phyloP scores from a whole-genome alignment of 208 protist genomes.

The Trypanosoma vivax region DNA sequence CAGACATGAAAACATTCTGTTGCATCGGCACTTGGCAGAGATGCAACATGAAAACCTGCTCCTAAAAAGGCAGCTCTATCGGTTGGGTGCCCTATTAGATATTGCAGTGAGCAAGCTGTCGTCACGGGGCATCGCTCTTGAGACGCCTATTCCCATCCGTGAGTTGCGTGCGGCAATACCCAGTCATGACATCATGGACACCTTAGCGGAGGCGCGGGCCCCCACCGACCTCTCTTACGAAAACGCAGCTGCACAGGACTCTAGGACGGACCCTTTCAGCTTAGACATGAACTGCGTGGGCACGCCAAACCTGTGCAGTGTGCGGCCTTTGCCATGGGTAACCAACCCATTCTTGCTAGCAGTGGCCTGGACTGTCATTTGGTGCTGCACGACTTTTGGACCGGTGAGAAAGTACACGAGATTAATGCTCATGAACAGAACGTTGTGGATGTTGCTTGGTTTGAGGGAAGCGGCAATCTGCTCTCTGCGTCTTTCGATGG shows the following conservation, averaged over 20 bases:
- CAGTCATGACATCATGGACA: slow-evolving; percentile 23
- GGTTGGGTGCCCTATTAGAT: slow-evolving; percentile 71
- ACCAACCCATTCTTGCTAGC: slow-evolving; percentile 56
- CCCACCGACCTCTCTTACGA: slow-evolving; percentile 13
- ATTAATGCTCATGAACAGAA: slow-evolving; percentile 66
- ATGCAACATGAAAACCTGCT: slow-evolving; percentile 70
- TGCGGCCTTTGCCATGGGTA: slow-evolving; percentile 64
- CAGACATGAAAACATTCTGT: slow-evolving; percentile 63
- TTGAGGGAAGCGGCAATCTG: slow-evolving; percentile 61
- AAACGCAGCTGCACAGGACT: slow-evolving; percentile 10
- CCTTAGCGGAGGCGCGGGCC: slow-evolving; percentile 18
- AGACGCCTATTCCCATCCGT: slow-evolving; percentile 73
- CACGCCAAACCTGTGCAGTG: slow-evolving; percentile 80
- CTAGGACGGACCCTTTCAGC: slow-evolving; percentile 49
- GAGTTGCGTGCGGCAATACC: slow-evolving; percentile 53
- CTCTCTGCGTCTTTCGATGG: slow-evolving; percentile 81
- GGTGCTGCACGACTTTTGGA: slow-evolving; percentile 77
- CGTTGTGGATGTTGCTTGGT: slow-evolving; percentile 71
- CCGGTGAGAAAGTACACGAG: slow-evolving; percentile 56
- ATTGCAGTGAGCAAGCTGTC: slow-evolving; percentile 80
- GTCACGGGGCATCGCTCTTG: slow-evolving; percentile 59
- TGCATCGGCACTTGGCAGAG: slow-evolving; percentile 67
- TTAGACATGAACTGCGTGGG: slow-evolving; percentile 55
- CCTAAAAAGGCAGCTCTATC: slow-evolving; percentile 75
- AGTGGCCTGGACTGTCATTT: slow-evolving; percentile 75